Base-by-base conservation (phyloP, 306 rosid species). In the Elaeagnus macrophylla region DNA sequence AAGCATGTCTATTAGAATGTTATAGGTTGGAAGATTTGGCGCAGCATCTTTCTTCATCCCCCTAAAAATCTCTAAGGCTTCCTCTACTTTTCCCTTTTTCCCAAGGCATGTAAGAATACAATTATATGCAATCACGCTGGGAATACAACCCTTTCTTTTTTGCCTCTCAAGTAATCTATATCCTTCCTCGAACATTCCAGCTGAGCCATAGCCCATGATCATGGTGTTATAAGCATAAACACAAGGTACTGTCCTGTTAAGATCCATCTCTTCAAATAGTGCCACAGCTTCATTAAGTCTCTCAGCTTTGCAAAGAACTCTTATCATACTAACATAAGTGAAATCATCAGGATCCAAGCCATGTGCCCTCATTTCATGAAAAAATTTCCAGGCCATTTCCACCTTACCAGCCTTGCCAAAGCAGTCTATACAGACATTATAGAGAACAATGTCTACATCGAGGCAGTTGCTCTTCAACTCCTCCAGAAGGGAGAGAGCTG, bases 301-400 rank as follows among this genome's bases (percentile, higher is more conserved):
- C 62, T 35, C 71, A 43, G 95, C 91, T 75, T 80, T 83, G 78
- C 95, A 91, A 57, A 91, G 96, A 75, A 91, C 95, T 69, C 96
- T 94, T 36, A 86, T 82, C 94, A 91, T 79, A 75, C 94, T 86
- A 53, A 94, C 81, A 73, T 80, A 84, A 12, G 97, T 86, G 57
- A 91, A 91, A 12, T 91, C 89, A 1, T 91, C 96, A 13, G 94
- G 96, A 44, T 68, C 55, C 69, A 86, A 67, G 2, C 86, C 91
- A 39, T 72, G 80, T 18, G 81, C 72, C 72, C 74, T 80, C 83
- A 91, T 78, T 74, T 91, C 97, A 71, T 91, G 95, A 81, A 86
- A 91, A 68, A 91, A 83, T 67, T 91, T 86, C 97, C 96, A 91
- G 53, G 97, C 95, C 87, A 91, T 91, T 69, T 91, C 97, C 67